Base-by-base conservation (phyloP, 1,284 basidiomycete genomes). In the Ustilago bromivora region DNA sequence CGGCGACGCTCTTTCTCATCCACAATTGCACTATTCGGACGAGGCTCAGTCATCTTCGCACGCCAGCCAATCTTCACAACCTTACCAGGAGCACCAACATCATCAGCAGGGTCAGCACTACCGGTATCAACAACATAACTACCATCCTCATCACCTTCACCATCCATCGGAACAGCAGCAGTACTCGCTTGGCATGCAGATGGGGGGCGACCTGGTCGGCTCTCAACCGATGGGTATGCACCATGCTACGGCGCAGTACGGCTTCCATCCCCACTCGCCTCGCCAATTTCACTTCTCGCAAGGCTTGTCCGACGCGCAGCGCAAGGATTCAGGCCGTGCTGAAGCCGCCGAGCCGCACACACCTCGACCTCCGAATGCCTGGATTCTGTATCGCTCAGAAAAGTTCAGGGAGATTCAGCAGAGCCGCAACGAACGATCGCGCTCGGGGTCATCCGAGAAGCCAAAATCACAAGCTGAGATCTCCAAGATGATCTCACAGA, bases 301-400 rank as follows among this genome's bases (percentile, higher is more conserved):
- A 47, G 32, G 40, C 52, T 19, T 56, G 19, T 13, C 56, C 8
- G 60, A 66, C 10, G 60, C 23, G 13, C 62, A 63, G 35, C 59
- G 57, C 47, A 56, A 62, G 51, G 31, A n/a, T 4, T 13, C 23
- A 19, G 35, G n/a, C 5, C 60, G 55, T 15, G 32, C 49, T 13
- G 59, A 65, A 28, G 17, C 55, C 11, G 41, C 59, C n/a, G 73
- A 79, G 52, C 69, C 78, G 54, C 85, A 90, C 68, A 89, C 90
- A 0, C 91, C 91, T 1, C 90, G 94, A 0, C 95, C 95, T 2
- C 91, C 92, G 17, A 96, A 96, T 85, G 92, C 94, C 0, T 96
- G 94, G 93, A 96, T 97, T 71, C 81, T 96, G n/a, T 97, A 94
- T 85, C 91, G 94, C 49, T 91, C 92, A 2, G 90, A 91, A 77